A percentile compares a stretch with the other conserved stretches of the same genome.
Conservation (phyloP, 2,329 filamentous ascomycete species). For the Plectosphaerella cucumerina region DNA sequence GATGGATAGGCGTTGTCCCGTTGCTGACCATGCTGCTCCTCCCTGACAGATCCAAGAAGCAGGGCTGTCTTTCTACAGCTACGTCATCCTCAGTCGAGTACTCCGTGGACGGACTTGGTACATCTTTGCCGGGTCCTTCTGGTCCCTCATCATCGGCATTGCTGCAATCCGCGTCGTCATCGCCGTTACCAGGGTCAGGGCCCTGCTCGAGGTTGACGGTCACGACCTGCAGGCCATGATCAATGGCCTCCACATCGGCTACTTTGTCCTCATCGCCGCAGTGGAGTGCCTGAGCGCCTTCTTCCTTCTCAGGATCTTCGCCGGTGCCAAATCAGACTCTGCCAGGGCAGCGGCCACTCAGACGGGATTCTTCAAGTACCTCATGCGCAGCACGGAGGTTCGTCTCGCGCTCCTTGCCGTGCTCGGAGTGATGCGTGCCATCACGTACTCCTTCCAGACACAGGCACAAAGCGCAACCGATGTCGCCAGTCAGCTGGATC, state of each 20-base stretch:
- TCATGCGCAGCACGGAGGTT: conserved; percentile 36
- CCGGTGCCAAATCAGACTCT: conserved; percentile 23
- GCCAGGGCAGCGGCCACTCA: conserved; percentile 21
- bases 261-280: conserved; percentile 35
- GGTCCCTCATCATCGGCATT: conserved; percentile 51
- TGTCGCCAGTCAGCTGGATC: conserved; percentile 31
- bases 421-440: conserved; percentile 31
- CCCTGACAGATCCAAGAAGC: conserved; percentile 35
- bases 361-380: conserved; percentile 29
- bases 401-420: conserved; percentile 31
- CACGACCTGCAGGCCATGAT: conserved; percentile 22
- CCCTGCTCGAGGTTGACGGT: conserved; percentile 19
- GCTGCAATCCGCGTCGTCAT: conserved; percentile 40
- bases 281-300: conserved; percentile 34
- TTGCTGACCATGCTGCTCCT: background rate
- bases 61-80: conserved; percentile 43
- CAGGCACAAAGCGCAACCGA: conserved; percentile 30
- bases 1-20: no score
- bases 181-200: conserved; percentile 22
- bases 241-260: conserved; percentile 34
- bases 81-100: conserved; percentile 47
- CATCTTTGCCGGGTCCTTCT: conserved; percentile 50
- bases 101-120: conserved; percentile 35
- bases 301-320: conserved; percentile 34
- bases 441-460: conserved; percentile 35